Conservation (phyloP, 2,329 filamentous ascomycete species). For the Colletotrichum spaethianum region DNA sequence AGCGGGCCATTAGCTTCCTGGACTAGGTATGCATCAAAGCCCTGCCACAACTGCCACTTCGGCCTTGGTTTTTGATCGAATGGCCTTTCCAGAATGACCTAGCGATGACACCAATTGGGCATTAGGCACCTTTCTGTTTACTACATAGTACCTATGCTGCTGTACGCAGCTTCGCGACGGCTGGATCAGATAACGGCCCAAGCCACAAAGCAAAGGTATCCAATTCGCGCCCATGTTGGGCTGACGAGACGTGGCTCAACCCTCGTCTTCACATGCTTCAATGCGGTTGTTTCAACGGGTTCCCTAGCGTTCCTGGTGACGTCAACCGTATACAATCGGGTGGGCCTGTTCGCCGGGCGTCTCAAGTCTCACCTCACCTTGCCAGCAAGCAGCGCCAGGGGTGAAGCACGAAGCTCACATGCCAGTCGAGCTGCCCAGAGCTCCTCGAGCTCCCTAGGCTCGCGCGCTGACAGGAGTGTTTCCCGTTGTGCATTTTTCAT, state of each 20-base stretch:
- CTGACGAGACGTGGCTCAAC: neutral
- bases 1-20: neutral
- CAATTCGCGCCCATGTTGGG: neutral
- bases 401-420: slow-evolving; percentile 20
- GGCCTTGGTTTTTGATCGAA: slow-evolving; percentile 6
- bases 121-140: neutral
- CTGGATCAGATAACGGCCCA: neutral
- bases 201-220: neutral
- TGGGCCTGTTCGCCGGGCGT: slow-evolving; percentile 34
- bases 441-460: slow-evolving; percentile 36
- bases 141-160: too few species aligned
- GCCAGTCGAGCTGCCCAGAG: slow-evolving; percentile 32
- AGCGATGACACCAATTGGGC: neutral
- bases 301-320: slow-evolving; percentile 37
- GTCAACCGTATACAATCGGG: slow-evolving; percentile 24
- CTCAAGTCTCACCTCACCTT: slow-evolving; percentile 11
- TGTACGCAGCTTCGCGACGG: neutral
- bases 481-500: neutral
- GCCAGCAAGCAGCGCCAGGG: neutral
- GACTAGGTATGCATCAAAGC: slow-evolving; percentile 15
- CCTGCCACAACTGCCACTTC: slow-evolving; percentile 1
- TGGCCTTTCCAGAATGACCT: too few species aligned
- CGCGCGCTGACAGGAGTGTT: neutral
- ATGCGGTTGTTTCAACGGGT: slow-evolving; percentile 31
- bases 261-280: slow-evolving; percentile 39